phyloP scores from a whole-genome alignment of 139 green algal species.

The Coccomyxa sp. region DNA sequence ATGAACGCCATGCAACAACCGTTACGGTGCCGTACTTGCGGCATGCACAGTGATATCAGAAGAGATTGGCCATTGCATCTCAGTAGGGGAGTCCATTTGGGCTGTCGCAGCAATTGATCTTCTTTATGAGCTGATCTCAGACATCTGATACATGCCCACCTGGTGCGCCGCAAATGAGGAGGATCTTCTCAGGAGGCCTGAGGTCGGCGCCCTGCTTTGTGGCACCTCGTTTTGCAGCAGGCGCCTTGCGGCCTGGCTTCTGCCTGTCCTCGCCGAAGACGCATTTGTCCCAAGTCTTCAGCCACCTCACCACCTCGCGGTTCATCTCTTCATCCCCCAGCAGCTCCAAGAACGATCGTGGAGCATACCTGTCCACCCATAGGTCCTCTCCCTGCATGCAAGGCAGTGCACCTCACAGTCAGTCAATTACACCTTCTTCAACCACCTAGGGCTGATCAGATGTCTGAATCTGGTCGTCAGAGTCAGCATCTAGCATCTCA shows the following conservation, averaged over 20 bases:
- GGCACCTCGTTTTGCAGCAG: not conserved
- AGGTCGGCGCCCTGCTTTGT: not conserved
- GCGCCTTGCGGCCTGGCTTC: not conserved
- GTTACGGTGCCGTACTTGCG: too few relatives aligned
- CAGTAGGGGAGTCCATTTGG: too few relatives aligned
- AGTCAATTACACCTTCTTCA: too few relatives aligned
- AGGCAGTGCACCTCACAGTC: too few relatives aligned
- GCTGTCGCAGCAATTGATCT: too few relatives aligned
- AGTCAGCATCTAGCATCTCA: too few relatives aligned
- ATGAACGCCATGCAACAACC: too few relatives aligned
- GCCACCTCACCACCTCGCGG: constrained; percentile 34
- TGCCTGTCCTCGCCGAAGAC: constrained; percentile 54
- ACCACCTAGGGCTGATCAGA: too few relatives aligned
- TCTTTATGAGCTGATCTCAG: too few relatives aligned
- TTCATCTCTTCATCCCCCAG: constrained; percentile 87
- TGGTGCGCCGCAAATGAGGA: constrained; percentile 48
- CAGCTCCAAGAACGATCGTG: constrained; percentile 74
- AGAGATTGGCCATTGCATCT: too few relatives aligned
- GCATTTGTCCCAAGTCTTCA: constrained; percentile 75
- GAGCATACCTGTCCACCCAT: constrained; percentile 92
- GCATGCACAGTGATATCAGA: too few relatives aligned
- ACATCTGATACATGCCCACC: constrained; percentile 6
- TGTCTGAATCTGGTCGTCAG: too few relatives aligned
- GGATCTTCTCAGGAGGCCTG: constrained; percentile 42
- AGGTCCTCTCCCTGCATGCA: constrained; percentile 26